phyloP scores from a whole-genome alignment of 768 basidiomycete genomes.

The Sporobolomyces phaffii region DNA sequence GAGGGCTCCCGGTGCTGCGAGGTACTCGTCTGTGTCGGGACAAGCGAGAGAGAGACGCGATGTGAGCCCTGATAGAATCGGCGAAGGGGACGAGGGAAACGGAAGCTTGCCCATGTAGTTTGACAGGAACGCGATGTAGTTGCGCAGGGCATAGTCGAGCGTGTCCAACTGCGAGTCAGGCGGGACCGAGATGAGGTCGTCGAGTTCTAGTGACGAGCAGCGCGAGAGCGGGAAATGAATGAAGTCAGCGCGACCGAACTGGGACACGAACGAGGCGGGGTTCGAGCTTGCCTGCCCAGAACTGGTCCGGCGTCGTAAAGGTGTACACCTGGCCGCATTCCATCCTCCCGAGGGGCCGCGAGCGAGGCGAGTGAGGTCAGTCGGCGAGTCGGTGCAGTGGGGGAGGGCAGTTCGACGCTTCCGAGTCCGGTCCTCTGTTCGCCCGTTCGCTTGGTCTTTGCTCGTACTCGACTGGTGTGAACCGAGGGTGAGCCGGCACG shows the following conservation, averaged over 20 bases:
- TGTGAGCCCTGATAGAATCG: background rate
- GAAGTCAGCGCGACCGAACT: background rate
- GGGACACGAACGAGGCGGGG: background rate
- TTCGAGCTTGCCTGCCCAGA: constrained; percentile 55
- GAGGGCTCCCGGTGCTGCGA: constrained; percentile 74
- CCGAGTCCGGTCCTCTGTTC: too few species aligned
- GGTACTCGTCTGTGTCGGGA: constrained; percentile 66
- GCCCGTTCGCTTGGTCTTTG: background rate
- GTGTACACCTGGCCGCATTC: constrained; percentile 60
- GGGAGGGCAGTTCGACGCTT: background rate
- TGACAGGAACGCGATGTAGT: constrained; percentile 34
- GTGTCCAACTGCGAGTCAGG: constrained; percentile 61
- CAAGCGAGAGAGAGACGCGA: background rate
- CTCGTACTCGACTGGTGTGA: background rate
- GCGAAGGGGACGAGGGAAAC: background rate
- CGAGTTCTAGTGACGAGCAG: constrained; percentile 61
- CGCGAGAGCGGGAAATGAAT: background rate
- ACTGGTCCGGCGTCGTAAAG: constrained; percentile 76
- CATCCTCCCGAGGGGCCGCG: background rate
- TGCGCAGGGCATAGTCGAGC: constrained; percentile 61
- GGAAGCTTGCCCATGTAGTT: constrained; percentile 28
- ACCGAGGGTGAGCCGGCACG: too few species aligned
- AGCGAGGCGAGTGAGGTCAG: background rate
- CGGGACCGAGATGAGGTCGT: constrained; percentile 68
- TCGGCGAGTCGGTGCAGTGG: too few species aligned